phyloP scores from a whole-genome alignment of 2,329 filamentous ascomycete genomes.

The Penicillium fuscoglaucum region DNA sequence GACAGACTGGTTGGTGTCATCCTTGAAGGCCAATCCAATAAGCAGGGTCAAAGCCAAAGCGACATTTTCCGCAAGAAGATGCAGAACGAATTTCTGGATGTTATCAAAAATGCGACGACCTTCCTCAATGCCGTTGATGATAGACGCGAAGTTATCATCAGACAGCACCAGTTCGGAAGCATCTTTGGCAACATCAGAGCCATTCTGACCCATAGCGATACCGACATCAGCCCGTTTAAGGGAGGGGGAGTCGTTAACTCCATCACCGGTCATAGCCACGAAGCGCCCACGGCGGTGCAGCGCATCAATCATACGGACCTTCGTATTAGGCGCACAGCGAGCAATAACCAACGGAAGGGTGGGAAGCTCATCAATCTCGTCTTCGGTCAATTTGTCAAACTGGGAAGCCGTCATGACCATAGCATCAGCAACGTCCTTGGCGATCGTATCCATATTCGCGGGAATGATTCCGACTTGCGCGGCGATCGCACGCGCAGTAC shows the following conservation, averaged over 20 bases:
- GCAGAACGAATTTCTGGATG: slow-evolving; percentile 83
- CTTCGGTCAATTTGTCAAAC: slow-evolving; percentile 75
- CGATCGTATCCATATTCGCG: slow-evolving; percentile 59
- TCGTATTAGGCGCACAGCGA: slow-evolving; percentile 61
- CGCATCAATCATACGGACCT: slow-evolving; percentile 81
- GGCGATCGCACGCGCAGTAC: slow-evolving; percentile 76
- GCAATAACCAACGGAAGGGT: slow-evolving; percentile 60
- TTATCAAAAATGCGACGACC: slow-evolving; percentile 86
- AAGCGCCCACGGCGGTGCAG: slow-evolving; percentile 61
- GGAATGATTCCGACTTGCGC: slow-evolving; percentile 76
- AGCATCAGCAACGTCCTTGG: slow-evolving; percentile 63
- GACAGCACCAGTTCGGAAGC: slow-evolving; percentile 67
- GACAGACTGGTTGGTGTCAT: slow-evolving; percentile 68
- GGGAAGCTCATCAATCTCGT: slow-evolving; percentile 65
- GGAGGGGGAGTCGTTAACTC: slow-evolving; percentile 83
- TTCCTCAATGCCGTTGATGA: slow-evolving; percentile 79
- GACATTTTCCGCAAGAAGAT: slow-evolving; percentile 77
- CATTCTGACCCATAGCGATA: slow-evolving; percentile 80
- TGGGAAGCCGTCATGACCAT: slow-evolving; percentile 75
- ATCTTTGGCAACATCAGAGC: slow-evolving; percentile 78
- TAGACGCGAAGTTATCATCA: slow-evolving; percentile 85
- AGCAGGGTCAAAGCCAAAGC: slow-evolving; percentile 80
- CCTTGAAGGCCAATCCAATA: slow-evolving; percentile 79
- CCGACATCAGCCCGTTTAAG: slow-evolving; percentile 80
- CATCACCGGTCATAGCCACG: slow-evolving; percentile 87